Evolutionary conservation across 2,329 filamentous ascomycete genomes (phyloP).

Genomic region (Dactylellina sp.): DNA sequence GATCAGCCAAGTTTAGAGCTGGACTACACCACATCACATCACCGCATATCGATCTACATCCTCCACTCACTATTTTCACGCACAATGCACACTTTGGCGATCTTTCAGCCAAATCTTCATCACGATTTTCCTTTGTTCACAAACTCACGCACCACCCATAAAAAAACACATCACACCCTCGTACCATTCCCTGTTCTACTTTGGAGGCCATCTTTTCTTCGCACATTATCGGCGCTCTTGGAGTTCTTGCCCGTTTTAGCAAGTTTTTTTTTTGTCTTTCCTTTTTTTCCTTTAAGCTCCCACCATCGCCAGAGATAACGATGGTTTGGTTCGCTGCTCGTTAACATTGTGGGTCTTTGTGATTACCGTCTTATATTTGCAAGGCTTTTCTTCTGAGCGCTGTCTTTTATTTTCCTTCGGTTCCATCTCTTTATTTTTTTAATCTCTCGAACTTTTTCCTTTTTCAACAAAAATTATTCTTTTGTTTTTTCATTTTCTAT

Average conservation of each 20-base stretch:
- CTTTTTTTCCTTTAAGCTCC: constrained; percentile 7
- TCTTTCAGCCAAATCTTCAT: constrained; percentile 2
- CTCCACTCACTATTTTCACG: constrained; percentile 12
- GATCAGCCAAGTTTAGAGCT: constrained; percentile 43
- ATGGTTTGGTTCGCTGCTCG: constrained; percentile 19
- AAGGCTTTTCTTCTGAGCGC: constrained; percentile 41
- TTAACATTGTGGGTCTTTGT: constrained; percentile 27
- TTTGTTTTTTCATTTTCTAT: constrained; percentile 26
- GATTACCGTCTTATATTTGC: constrained; percentile 26
- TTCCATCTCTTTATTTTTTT: constrained; percentile 38
- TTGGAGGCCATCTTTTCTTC: constrained; percentile 28
- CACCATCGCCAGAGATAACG: constrained; percentile 50
- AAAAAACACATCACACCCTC: constrained; percentile 11
- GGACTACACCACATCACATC: neutral
- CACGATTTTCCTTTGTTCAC: constrained; percentile 55
- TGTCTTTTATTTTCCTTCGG: constrained; percentile 18
- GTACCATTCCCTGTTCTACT: constrained; percentile 19
- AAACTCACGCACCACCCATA: constrained; percentile 14
- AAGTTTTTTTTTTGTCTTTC: constrained; percentile 19
- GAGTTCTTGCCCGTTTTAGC: constrained; percentile 36
- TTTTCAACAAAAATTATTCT: constrained; percentile 24
- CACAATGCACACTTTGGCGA: constrained; percentile 11
- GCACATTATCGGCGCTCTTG: constrained; percentile 39
- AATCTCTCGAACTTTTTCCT: constrained; percentile 34
- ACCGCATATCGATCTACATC: constrained; percentile 25